Base-by-base conservation (phyloP, 2,329 filamentous ascomycete species). In the Claviceps capensis region DNA sequence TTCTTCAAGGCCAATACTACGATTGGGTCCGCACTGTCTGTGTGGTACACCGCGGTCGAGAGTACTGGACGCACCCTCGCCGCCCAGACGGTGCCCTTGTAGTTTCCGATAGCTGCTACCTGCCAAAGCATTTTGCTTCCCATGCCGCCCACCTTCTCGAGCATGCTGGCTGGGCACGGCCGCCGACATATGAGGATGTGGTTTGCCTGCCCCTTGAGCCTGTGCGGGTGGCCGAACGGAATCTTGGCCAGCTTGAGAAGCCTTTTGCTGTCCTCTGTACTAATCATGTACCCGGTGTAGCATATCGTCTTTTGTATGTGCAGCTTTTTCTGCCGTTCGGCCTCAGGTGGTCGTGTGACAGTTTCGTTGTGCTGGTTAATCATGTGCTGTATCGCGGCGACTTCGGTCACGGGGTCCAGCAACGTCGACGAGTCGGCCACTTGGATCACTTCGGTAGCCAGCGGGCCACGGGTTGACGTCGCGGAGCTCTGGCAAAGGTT, bases 271-370 rank as follows among this genome's bases (percentile, higher is more conserved):
- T 93, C 87, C 26, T 78, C 73, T 47, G 81, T 74, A 42, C 75
- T 75, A 57, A 98, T 83, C 67, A 95, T 80, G 68, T 98, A 97
- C 48, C 88, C 88, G 1, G 93, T 96, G 69, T 91, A 96, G 67
- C 89, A 88, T 48, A 95, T 84, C 1, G 82, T 88, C 64, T 90
- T 90, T 66, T 87, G 88, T 64, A 98, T 88, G 59, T 79, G 76
- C 54, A 93, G 74, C 46, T 69, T 71, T 42, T 69, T 65, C 47
- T 65, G 66, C 26, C 67, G 67, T 16, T 60, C 54, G 43, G 71
- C 53, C 63, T 67, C 48, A 56, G 67, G 57, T 47, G 65, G 60
- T 23, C 61, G 61, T 7, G 55, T 53, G 46, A 69, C 53, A 23
- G 78, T 70, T 3, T 71, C 68, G 65, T 97, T 98, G 72, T 97